Conservation (phyloP, 192 early-diverging fungal species). For the Podila epicladia region DNA sequence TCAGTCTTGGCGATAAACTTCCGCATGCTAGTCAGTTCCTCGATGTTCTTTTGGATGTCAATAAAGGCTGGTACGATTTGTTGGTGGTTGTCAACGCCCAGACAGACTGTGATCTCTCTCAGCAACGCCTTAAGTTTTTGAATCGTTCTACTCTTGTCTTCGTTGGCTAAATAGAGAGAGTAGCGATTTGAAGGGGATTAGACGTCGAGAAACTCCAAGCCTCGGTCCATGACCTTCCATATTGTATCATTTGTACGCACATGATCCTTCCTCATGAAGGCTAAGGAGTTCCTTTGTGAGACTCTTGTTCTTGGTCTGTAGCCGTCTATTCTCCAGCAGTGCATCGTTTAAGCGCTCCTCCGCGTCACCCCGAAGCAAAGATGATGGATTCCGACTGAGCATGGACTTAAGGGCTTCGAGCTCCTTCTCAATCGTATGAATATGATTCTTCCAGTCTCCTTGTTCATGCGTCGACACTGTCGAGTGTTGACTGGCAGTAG, state of each 20-base stretch:
- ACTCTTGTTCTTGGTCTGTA: slow-evolving; percentile 30
- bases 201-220: no score
- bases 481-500: not conserved
- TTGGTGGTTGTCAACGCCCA: slow-evolving; percentile 15
- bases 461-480: not conserved
- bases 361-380: slow-evolving; percentile 7
- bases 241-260: not conserved
- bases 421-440: slow-evolving; percentile 31
- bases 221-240: no score
- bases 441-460: slow-evolving; percentile 16
- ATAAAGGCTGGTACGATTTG: slow-evolving; percentile 17
- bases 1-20: slow-evolving; percentile 31
- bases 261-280: not conserved
- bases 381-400: not conserved
- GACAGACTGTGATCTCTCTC: slow-evolving; percentile 8
- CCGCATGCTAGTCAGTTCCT: slow-evolving; percentile 9
- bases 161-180: not conserved
- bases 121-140: slow-evolving; percentile 9
- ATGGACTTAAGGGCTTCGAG: slow-evolving; percentile 15
- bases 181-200: not conserved
- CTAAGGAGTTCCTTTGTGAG: slow-evolving; percentile 16
- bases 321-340: slow-evolving; percentile 17
- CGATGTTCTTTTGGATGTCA: slow-evolving; percentile 10
- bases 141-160: not conserved
- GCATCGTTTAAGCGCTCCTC: slow-evolving; percentile 12